Conservation (phyloP, 176 grass and related monocot genomes). For the Hordeum marinum region DNA sequence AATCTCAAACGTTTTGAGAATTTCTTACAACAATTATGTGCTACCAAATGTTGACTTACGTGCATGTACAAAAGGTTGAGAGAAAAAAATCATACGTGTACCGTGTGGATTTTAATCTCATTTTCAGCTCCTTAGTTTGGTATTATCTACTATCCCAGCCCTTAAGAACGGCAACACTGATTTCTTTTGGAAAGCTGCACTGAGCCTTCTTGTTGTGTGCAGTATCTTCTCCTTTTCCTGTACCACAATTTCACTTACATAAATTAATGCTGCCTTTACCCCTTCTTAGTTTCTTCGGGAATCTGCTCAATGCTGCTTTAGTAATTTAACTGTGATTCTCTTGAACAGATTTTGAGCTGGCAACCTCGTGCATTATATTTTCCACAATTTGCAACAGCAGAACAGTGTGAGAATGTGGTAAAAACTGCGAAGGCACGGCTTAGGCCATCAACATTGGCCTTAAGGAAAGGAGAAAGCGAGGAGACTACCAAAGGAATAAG, state of each 20-base stretch:
- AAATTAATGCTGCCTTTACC: background rate
- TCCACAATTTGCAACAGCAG: constrained; percentile 74
- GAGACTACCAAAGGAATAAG: constrained; percentile 91
- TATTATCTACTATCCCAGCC: background rate
- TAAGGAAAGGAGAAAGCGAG: constrained; percentile 80
- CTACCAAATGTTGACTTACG: background rate
- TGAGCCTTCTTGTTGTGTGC: background rate
- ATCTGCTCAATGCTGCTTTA: background rate
- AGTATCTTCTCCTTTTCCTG: background rate
- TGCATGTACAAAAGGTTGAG: background rate
- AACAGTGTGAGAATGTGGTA: constrained; percentile 74
- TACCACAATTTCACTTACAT: background rate
- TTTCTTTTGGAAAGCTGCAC: background rate
- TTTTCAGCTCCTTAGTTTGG: background rate
- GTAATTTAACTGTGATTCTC: constrained; percentile 27
- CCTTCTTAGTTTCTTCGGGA: background rate
- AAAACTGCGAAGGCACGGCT: constrained; percentile 70
- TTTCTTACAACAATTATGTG: background rate
- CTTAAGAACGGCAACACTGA: background rate
- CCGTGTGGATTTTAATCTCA: background rate
- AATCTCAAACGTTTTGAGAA: background rate
- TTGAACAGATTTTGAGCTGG: constrained; percentile 95
- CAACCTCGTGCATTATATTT: constrained; percentile 87
- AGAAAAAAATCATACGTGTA: background rate
- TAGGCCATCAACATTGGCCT: constrained; percentile 75